Evolutionary conservation across 2,329 filamentous ascomycete genomes (phyloP), one percentile per base, ranked within the genome.

Genomic region (Exophiala calicioides): DNA sequence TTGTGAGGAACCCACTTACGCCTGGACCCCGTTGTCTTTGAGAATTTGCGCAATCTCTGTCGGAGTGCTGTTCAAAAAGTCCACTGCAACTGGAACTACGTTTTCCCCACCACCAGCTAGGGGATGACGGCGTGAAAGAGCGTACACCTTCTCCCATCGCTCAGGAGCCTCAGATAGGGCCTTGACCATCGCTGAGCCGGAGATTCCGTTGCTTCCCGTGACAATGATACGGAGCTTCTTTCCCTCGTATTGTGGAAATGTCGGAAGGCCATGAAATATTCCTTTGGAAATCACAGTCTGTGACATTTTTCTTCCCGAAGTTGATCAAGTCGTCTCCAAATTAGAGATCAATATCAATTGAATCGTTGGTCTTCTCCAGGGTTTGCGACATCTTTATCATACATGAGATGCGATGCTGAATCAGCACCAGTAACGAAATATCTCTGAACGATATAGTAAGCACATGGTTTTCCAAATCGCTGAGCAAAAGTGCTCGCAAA

Each of bases 121-220:
- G 1, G 75, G 75, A 3, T 74, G 70, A 2, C 73, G 63, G 5
- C 74, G 58, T 2, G 69, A 75, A 2, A 77, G 59, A 35, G 70
- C 69, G 58, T 76, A 78, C 34, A 79, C 72, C 52, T 76, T 78
- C 5, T 59, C 65, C 76, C 76, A 79, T 43, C 75, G 66, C 32
- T 71, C 49, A 2, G 53, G 53, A 10, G 65, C 62, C 29, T 74
- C 65, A n/a, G 65, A 62, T 1, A 79, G 65, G 1, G 72, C 74
- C 9, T 70, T 70, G 23, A 78, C 59, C 66, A 76, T 76, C 55
- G 76, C 68, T 49, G 72, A 67, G 1, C 76, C 76, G 0, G 73
- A 76, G 20, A 79, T 74, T 3, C 75, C 77, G 65, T 77, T 79
- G 33, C 74, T 72, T 5, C 76, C 76, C 0, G 73, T 76, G 26